A percentile compares a stretch with the other conserved stretches of the same genome.
phyloP scores from a whole-genome alignment of 1,139 yeast species.

The Pichia sp. region DNA sequence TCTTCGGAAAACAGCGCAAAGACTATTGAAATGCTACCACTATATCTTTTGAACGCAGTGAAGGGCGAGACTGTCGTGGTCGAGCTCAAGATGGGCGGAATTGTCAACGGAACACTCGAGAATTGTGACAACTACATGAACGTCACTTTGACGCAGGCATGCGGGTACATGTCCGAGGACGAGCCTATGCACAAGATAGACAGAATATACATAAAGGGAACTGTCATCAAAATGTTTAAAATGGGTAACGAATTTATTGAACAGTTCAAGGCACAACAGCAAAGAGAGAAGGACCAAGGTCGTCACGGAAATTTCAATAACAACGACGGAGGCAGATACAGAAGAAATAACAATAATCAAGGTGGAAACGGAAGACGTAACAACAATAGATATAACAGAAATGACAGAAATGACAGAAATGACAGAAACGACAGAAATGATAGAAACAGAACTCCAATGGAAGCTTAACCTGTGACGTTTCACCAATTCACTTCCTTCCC shows the following conservation, averaged over 20 bases:
- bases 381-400: constrained; percentile 9
- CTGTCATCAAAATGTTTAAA: constrained; percentile 62
- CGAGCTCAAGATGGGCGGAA: constrained; percentile 89
- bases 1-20: neutral
- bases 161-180: constrained; percentile 62
- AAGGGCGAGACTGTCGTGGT: constrained; percentile 84
- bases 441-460: no score
- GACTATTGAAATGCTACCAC: constrained; percentile 78
- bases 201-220: constrained; percentile 83
- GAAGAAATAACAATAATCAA: constrained; percentile 21
- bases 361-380: constrained; percentile 15
- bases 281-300: constrained; percentile 27
- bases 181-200: constrained; percentile 60
- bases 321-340: constrained; percentile 14
- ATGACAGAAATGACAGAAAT: constrained; percentile 1
- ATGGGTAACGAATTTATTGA: constrained; percentile 67
- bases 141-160: constrained; percentile 71
- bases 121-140: constrained; percentile 98
- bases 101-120: constrained; percentile 75
- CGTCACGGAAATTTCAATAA: constrained; percentile 18
- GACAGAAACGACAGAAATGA: constrained; percentile 4
- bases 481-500: no score
- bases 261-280: constrained; percentile 55
- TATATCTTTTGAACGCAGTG: constrained; percentile 83
- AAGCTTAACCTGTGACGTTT: no score